A percentile compares a stretch with the other conserved stretches of the same genome.
Conservation (phyloP, 2,329 filamentous ascomycete species). For the Exophiala sp. region DNA sequence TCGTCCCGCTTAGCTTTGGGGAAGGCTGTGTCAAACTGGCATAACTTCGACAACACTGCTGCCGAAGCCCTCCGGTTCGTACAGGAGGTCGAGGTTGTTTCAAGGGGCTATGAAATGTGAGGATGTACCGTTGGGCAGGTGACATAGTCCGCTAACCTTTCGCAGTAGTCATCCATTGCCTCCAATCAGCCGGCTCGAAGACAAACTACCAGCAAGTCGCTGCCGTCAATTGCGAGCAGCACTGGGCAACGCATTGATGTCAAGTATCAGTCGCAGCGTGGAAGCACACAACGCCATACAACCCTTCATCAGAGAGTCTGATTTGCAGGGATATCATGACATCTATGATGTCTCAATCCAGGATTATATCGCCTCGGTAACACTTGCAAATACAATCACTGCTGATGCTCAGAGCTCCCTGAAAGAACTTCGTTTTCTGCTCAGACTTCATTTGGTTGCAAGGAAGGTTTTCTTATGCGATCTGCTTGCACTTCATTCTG, state of each 20-base stretch:
- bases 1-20: constrained; percentile 66
- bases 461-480: constrained; percentile 83
- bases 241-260: constrained; percentile 63
- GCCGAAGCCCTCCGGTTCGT: constrained; percentile 73
- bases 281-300: constrained; percentile 64
- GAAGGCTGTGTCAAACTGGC: constrained; percentile 64
- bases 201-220: constrained; percentile 68
- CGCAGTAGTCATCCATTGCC: constrained; percentile 77
- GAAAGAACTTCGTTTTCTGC: constrained; percentile 71
- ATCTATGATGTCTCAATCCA: constrained; percentile 73
- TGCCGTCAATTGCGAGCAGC: constrained; percentile 73
- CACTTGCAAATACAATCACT: constrained; percentile 58
- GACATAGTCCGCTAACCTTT: constrained; percentile 14
- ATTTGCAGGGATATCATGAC: constrained; percentile 88
- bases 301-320: constrained; percentile 67
- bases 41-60: constrained; percentile 72
- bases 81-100: constrained; percentile 93
- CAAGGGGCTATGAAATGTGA: constrained; percentile 71
- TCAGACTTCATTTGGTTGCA: constrained; percentile 71
- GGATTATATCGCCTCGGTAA: constrained; percentile 64
- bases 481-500: constrained; percentile 78
- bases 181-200: constrained; percentile 86
- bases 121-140: constrained; percentile 43
- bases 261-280: constrained; percentile 65
- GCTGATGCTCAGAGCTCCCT: constrained; percentile 73